Conservation (phyloP, 129 eudicot genomes). For the Smallanthus sonchifolius region DNA sequence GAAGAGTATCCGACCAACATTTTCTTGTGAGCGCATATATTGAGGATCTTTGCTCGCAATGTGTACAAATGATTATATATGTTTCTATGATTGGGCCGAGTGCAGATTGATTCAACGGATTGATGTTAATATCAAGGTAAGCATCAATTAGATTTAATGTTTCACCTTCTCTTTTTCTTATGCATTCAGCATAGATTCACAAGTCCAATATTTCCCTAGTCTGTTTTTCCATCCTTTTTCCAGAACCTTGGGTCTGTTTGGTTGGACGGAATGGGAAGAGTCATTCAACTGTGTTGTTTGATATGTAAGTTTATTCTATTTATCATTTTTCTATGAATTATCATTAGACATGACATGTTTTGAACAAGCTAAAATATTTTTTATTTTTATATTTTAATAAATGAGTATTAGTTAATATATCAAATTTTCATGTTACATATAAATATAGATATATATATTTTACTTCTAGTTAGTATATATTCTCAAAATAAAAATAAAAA, state of each 20-base stretch:
- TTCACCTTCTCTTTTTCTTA: neutral
- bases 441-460: too few species aligned
- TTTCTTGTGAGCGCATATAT: slow-evolving; percentile 59
- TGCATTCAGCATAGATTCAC: neutral
- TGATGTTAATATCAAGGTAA: slow-evolving; percentile 50
- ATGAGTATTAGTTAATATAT: too few species aligned
- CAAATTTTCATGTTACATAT: too few species aligned
- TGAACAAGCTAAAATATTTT: too few species aligned
- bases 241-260: slow-evolving; percentile 40
- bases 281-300: too few species aligned
- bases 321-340: too few species aligned
- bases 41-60: slow-evolving; percentile 65
- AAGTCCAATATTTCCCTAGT: neutral
- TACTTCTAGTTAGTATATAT: too few species aligned
- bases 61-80: slow-evolving; percentile 71
- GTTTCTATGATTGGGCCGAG: slow-evolving; percentile 75
- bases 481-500: too few species aligned
- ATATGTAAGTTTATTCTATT: too few species aligned
- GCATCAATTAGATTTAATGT: neutral
- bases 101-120: slow-evolving; percentile 60
- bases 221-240: slow-evolving; percentile 1
- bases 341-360: too few species aligned
- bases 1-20: slow-evolving; percentile 27
- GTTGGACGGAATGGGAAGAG: neutral
- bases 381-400: too few species aligned